Evolutionary conservation across 2,329 filamentous ascomycete genomes (phyloP).

Genomic region (Aspergillus alliaceus): DNA sequence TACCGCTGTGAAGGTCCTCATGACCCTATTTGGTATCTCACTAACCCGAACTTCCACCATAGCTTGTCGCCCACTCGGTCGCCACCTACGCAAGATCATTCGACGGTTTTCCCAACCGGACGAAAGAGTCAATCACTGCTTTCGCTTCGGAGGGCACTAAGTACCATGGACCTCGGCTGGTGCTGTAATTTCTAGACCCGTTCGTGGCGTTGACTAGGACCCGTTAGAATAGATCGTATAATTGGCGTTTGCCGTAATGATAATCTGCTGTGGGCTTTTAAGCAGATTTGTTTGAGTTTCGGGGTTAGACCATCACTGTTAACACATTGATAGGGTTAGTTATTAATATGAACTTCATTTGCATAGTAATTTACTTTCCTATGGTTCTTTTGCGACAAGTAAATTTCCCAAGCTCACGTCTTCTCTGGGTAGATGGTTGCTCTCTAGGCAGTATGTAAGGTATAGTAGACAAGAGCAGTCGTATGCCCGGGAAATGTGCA

Average conservation of each 20-base stretch:
- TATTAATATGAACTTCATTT: neutral
- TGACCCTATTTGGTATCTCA: neutral
- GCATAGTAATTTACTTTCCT: too few relatives aligned
- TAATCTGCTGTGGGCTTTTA: neutral
- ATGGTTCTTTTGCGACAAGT: too few relatives aligned
- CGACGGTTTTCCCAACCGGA: conserved; percentile 62
- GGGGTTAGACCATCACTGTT: neutral
- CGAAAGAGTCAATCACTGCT: conserved; percentile 8
- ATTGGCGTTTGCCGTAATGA: neutral
- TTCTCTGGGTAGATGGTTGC: too few relatives aligned
- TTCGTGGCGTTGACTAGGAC: neutral
- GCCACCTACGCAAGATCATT: conserved; percentile 68
- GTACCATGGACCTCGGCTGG: conserved; percentile 17
- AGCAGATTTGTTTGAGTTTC: neutral
- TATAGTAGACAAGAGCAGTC: too few relatives aligned
- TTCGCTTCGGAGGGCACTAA: conserved; percentile 11
- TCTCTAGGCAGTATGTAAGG: too few relatives aligned
- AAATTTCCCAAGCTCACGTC: too few relatives aligned
- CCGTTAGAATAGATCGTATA: neutral
- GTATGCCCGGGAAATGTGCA: too few relatives aligned
- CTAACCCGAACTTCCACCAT: neutral
- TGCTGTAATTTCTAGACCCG: conserved; percentile 8
- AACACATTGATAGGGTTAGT: neutral
- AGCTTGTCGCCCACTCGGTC: conserved; percentile 67
- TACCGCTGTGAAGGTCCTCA: neutral